phyloP scores from a whole-genome alignment of 2,329 filamentous ascomycete genomes.

The Hypoxylon sp. region DNA sequence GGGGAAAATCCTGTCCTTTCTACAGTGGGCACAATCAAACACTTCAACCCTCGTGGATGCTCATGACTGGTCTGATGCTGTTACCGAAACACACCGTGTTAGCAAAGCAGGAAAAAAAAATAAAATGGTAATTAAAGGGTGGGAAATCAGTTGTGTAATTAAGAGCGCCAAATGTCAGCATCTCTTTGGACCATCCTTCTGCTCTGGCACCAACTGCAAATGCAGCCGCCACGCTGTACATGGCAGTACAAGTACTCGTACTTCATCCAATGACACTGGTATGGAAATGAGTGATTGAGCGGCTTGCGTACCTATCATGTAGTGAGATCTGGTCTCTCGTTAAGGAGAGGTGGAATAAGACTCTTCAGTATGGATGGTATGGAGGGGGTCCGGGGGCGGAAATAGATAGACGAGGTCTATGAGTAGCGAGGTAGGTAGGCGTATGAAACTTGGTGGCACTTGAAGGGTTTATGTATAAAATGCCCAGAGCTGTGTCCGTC shows the following conservation, averaged over 20 bases:
- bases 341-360: conserved; percentile 8
- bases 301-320: conserved; percentile 29
- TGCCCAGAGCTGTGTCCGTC: conserved; percentile 12
- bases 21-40: conserved; percentile 37
- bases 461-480: conserved; percentile 21
- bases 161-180: conserved; percentile 41
- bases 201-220: conserved; percentile 27
- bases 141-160: conserved; percentile 41
- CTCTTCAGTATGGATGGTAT: background rate
- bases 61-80: conserved; percentile 36
- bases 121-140: conserved; percentile 25
- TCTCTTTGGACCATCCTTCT: conserved; percentile 39
- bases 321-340: background rate
- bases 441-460: conserved; percentile 7
- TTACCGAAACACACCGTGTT: conserved; percentile 39
- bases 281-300: conserved; percentile 11
- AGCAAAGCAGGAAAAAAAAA: conserved; percentile 16
- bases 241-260: conserved; percentile 35
- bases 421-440: background rate
- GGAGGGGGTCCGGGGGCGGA: background rate
- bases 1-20: conserved; percentile 29
- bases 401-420: background rate
- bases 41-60: conserved; percentile 38
- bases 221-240: conserved; percentile 40
- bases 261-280: conserved; percentile 15